Percentiles rank a stretch among this genome's conserved stretches.
Conservation (phyloP, 2,329 filamentous ascomycete species). For the Pseudofabraea citricarpa region DNA sequence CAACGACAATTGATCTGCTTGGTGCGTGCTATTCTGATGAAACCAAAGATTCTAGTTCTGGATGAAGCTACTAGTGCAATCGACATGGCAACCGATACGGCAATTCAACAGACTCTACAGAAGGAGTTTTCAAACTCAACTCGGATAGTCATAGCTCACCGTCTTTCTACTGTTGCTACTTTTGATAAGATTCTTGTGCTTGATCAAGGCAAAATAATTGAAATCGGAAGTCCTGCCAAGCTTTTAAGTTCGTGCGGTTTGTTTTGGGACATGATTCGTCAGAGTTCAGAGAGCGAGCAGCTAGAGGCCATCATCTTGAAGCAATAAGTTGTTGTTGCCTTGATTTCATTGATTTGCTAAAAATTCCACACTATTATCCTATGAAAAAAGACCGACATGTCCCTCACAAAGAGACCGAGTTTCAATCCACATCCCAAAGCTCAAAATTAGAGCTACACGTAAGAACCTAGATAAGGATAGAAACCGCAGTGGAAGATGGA, state of each 20-base stretch:
- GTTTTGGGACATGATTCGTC: slow-evolving; percentile 56
- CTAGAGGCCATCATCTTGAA: slow-evolving; percentile 3
- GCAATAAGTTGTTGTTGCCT: too few species aligned
- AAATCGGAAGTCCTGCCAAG: slow-evolving; percentile 58
- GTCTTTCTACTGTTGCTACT: slow-evolving; percentile 68
- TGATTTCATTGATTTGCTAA: too few species aligned
- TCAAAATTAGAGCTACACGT: too few species aligned
- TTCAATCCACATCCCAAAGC: too few species aligned
- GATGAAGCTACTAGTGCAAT: slow-evolving; percentile 75
- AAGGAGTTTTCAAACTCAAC: slow-evolving; percentile 65
- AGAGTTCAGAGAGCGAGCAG: slow-evolving; percentile 48
- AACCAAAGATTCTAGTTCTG: slow-evolving; percentile 69
- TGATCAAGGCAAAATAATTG: slow-evolving; percentile 58
- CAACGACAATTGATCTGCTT: slow-evolving; percentile 70
- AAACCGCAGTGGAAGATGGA: background rate
- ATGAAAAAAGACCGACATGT: too few species aligned
- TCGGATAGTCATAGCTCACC: slow-evolving; percentile 67
- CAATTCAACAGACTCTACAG: slow-evolving; percentile 67
- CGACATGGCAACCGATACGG: slow-evolving; percentile 66
- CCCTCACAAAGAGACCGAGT: too few species aligned
- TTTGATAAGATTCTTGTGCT: slow-evolving; percentile 69
- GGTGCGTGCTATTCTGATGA: slow-evolving; percentile 62
- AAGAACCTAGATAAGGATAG: background rate
- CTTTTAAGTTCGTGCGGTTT: slow-evolving; percentile 47
- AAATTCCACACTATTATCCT: too few species aligned